Conservation (phyloP, 805 yeast genomes). For the Geotrichum ghanense region DNA sequence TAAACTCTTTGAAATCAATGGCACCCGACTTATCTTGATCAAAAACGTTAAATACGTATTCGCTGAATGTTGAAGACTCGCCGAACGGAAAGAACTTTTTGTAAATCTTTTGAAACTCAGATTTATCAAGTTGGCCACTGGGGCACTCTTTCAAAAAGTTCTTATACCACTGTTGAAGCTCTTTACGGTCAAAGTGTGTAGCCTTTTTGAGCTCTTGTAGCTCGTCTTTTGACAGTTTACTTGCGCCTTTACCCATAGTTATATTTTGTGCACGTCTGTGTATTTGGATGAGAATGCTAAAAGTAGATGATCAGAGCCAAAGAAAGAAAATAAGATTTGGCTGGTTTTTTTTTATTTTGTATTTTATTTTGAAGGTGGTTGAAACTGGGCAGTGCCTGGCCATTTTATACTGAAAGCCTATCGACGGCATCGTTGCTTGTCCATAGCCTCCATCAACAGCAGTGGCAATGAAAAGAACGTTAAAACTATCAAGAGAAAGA, state of each 20-base stretch:
- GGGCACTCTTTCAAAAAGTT: conserved; percentile 94
- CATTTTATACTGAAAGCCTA: too few relatives aligned
- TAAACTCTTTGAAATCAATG: conserved; percentile 87
- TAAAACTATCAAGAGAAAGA: too few relatives aligned
- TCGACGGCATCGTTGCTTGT: too few relatives aligned
- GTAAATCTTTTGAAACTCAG: conserved; percentile 83
- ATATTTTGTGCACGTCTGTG: too few relatives aligned
- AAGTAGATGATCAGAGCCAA: neutral
- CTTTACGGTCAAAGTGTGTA: conserved; percentile 87
- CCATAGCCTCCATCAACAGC: too few relatives aligned
- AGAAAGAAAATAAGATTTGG: neutral
- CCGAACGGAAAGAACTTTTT: conserved; percentile 98
- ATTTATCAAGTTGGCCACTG: conserved; percentile 71
- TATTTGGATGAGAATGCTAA: neutral
- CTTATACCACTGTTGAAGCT: conserved; percentile 96
- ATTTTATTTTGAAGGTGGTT: neutral
- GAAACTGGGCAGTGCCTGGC: too few relatives aligned
- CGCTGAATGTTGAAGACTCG: conserved; percentile 86
- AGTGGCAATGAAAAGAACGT: too few relatives aligned
- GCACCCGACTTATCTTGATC: conserved; percentile 71
- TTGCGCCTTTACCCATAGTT: conserved; percentile 97
- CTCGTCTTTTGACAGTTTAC: conserved; percentile 86
- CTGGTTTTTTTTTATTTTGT: neutral
- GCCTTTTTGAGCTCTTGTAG: conserved; percentile 68
- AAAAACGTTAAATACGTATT: conserved; percentile 77